A percentile compares a stretch with the other conserved stretches of the same genome.
phyloP scores from a whole-genome alignment of 2,329 filamentous ascomycete species.

The Sporothrix mexicana region DNA sequence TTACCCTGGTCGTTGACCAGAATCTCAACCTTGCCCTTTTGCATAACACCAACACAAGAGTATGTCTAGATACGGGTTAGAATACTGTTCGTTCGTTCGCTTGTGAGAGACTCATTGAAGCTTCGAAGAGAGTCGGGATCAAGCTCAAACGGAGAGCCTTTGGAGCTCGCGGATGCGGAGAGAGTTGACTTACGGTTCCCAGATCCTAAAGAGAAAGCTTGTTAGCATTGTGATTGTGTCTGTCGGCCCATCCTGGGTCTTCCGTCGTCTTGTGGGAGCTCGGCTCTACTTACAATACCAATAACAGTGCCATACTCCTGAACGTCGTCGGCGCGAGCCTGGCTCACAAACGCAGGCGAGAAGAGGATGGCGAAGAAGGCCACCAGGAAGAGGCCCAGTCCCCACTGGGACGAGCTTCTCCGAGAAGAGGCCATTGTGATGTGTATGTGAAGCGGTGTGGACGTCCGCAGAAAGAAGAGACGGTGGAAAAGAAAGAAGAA shows the following conservation, averaged over 20 bases:
- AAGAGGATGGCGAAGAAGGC: slow-evolving; percentile 92
- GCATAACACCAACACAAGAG: slow-evolving; percentile 93
- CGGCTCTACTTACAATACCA: slow-evolving; percentile 69
- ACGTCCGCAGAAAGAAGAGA: not conserved
- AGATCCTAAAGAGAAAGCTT: slow-evolving; percentile 57
- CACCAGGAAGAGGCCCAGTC: slow-evolving; percentile 82
- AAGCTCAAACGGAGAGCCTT: not conserved
- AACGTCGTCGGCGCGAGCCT: slow-evolving; percentile 73
- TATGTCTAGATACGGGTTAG: slow-evolving; percentile 59
- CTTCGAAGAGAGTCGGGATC: not conserved
- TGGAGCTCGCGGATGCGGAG: not conserved
- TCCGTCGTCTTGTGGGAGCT: not conserved
- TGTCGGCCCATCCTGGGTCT: not conserved
- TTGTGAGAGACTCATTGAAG: not conserved
- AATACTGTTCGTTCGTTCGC: not conserved
- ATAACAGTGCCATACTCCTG: slow-evolving; percentile 88
- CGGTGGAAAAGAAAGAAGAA: slow-evolving; percentile 17
- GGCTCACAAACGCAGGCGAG: slow-evolving; percentile 81
- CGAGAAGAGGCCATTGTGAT: slow-evolving; percentile 37
- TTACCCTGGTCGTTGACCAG: slow-evolving; percentile 94
- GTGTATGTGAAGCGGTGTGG: slow-evolving; percentile 5
- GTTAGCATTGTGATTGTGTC: slow-evolving; percentile 37
- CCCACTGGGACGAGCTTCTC: slow-evolving; percentile 36
- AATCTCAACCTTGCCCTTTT: slow-evolving; percentile 93
- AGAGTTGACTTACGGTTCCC: slow-evolving; percentile 62